phyloP scores from a whole-genome alignment of 495 filamentous ascomycete genomes.

The Pyrenopolyporus hunteri region DNA sequence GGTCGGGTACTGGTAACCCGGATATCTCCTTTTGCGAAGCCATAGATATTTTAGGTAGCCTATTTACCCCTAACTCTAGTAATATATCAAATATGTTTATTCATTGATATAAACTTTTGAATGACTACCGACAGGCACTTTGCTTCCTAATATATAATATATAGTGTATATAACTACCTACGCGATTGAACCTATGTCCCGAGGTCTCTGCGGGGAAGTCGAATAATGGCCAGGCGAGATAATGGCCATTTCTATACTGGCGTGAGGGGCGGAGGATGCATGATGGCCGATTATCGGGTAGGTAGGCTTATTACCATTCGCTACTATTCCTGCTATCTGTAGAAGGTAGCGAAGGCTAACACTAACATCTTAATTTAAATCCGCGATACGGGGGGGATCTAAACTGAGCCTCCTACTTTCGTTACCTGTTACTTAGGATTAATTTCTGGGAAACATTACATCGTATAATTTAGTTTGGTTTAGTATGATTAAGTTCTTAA shows the following conservation, averaged over 20 bases:
- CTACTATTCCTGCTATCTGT: not conserved
- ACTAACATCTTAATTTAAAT: not conserved
- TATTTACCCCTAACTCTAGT: too few relatives aligned
- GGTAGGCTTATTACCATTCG: conserved; percentile 9
- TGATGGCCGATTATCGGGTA: conserved; percentile 5
- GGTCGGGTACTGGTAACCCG: conserved; percentile 27
- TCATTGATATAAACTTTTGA: too few relatives aligned
- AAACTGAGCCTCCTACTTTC: too few relatives aligned
- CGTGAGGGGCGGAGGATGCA: conserved; percentile 13
- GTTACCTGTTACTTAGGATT: not conserved
- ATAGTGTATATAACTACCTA: not conserved
- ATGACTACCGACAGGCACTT: not conserved
- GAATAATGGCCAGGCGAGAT: conserved; percentile 1
- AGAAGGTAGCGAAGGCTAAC: too few relatives aligned
- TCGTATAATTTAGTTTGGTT: too few relatives aligned
- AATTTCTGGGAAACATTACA: too few relatives aligned
- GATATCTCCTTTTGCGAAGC: conserved; percentile 1
- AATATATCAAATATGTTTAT: too few relatives aligned
- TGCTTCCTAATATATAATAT: not conserved
- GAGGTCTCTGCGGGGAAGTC: conserved; percentile 21
- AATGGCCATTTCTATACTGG: conserved; percentile 7
- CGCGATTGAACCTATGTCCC: not conserved
- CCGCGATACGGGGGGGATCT: too few relatives aligned
- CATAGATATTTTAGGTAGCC: too few relatives aligned
- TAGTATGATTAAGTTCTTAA: too few relatives aligned